Evolutionary conservation across 2,329 filamentous ascomycete genomes (phyloP), one percentile per base, ranked within the genome.

Genomic region (Thyridium curvatum): DNA sequence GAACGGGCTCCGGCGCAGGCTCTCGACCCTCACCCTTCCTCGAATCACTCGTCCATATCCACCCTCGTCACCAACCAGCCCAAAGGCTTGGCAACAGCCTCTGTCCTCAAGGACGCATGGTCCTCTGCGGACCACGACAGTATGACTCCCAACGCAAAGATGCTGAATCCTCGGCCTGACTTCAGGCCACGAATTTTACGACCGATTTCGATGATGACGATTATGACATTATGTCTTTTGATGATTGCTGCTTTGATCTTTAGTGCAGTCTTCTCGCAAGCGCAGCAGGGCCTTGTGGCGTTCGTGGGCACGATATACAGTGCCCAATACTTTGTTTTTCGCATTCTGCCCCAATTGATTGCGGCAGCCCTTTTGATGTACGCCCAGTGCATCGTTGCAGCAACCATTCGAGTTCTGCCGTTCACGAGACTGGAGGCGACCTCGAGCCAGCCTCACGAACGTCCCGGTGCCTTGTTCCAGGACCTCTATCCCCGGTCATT

Each of bases 281-380:
- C 62, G 5, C 70, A 82, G 46, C 59, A 70, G 9, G 87, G 87
- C 1, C 64, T 96, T 12, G 79, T 76, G 54, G 61, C 71, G 4
- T 95, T 90, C 56, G 65, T 67, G 28, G 72, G 72, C 34, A 69
- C 64, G 21, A 82, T 88, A 41, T 84, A 85, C 44, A 83, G 82
- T 36, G 72, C 72, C 8, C 73, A 81, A 47, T 95, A 94, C 61
- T 95, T 96, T 57, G 61, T 94, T 34, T 93, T 94, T 58, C 77
- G 88, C 44, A 86, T 94, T 46, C 65, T 96, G 2, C 90, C 91
- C 3, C 87, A 89, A 41, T 65, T 94, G 0, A 55, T 94, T 12
- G 86, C 82, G 0, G 79, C 79, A 15, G 48, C 82, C 12, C 64
- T 94, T 29, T 69, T 93, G 34, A 58, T 96, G 7, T 94, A 86